Evolutionary conservation across 306 rosid genomes (phyloP), one percentile per base, ranked within the genome.

Genomic region (Quercus gilva): DNA sequence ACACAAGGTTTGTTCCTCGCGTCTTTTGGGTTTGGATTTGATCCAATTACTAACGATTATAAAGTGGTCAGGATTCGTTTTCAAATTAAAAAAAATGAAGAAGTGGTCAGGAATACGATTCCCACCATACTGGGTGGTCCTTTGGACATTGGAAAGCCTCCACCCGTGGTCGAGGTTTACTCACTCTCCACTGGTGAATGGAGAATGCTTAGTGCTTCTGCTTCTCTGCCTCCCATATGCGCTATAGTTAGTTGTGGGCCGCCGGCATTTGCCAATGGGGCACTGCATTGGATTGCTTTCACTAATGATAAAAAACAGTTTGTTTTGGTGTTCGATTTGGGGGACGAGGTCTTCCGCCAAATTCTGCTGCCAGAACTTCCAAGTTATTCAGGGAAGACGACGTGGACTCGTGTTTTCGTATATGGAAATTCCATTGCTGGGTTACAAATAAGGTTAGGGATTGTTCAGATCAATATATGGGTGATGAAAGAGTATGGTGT

Each of bases 261-360:
- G 0, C 79, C 73, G 3, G 78, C 76, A 21, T 79, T 75, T 28
- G 26, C 55, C 23, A n/a, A 79, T 76, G 81, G 81, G 9, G 3
- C 76, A 43, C 49, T 76, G 25, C 81, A 84, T 76, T 84, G 87
- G 87, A 49, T 67, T 55, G 84, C 84, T 11, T 6, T 56, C 37
- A 35, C 41, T 0, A 0, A 6, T 35, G 41, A 35, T 35, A 1
- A 45, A 0, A 45, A 45, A 45, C 1, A 0, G 41, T 6, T 35
- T 35, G 41, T 35, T 35, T 35, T 35, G 41, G 41, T 6, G 41
- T 35, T 35, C 41, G 2, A 35, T 35, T 35, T 35, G 41, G 41
- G 43, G 41, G 41, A 35, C 41, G 41, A 35, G 41, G 41, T 35
- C 41, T 35, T 35, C 9, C 2, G 9, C 41, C 41, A 35, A 35